Conservation (phyloP, 1,139 yeast genomes). For the Protomyces inouyei region DNA sequence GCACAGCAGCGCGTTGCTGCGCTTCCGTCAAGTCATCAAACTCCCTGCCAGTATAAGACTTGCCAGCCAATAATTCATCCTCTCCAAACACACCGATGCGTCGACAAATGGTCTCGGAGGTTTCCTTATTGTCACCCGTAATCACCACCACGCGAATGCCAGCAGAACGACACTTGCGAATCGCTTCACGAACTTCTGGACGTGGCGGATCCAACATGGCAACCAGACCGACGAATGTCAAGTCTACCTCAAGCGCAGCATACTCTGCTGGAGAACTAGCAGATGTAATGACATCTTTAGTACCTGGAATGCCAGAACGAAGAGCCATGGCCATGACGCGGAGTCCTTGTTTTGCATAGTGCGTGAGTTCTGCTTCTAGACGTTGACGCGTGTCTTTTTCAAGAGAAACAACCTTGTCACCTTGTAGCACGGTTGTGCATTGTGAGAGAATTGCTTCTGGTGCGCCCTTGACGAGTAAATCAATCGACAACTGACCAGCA, state of each 20-base stretch:
- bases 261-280: slow-evolving; percentile 34
- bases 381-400: slow-evolving; percentile 33
- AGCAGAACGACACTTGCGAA: slow-evolving; percentile 48
- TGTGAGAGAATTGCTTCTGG: slow-evolving; percentile 46
- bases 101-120: slow-evolving; percentile 52
- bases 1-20: slow-evolving; percentile 34
- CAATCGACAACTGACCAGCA: slow-evolving; percentile 29
- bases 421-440: slow-evolving; percentile 33
- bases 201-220: slow-evolving; percentile 56
- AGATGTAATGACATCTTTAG: slow-evolving; percentile 18
- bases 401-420: slow-evolving; percentile 35
- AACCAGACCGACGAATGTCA: slow-evolving; percentile 48
- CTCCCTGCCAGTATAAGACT: slow-evolving; percentile 48
- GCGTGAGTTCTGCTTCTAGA: slow-evolving; percentile 39
- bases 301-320: slow-evolving; percentile 24
- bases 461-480: slow-evolving; percentile 51
- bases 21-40: slow-evolving; percentile 40
- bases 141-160: slow-evolving; percentile 54
- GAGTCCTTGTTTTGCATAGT: slow-evolving; percentile 45
- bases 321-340: slow-evolving; percentile 49
- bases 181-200: slow-evolving; percentile 48
- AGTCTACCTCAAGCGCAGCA: slow-evolving; percentile 39
- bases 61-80: slow-evolving; percentile 44
- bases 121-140: slow-evolving; percentile 54
- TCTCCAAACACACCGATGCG: slow-evolving; percentile 51